Percentiles rank a stretch among this genome's conserved stretches.
Conservation (phyloP, 768 basidiomycete genomes). For the Tulasnella sp. region DNA sequence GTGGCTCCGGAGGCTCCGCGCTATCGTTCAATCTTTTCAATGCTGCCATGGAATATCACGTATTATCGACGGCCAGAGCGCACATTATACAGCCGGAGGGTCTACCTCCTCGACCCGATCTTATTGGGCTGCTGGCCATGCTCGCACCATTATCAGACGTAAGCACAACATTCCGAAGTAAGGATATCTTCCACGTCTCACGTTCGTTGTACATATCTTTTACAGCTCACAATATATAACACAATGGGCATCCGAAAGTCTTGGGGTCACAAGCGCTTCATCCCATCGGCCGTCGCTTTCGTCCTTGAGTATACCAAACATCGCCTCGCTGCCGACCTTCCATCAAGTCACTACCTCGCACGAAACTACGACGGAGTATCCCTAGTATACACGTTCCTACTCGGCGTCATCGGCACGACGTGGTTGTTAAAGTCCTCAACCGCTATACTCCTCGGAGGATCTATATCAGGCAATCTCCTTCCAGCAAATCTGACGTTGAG, state of each 20-base stretch:
- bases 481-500: constrained; percentile 3
- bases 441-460: not conserved
- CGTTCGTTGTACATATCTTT: not conserved
- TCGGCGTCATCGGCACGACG: not conserved
- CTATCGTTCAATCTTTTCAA: constrained; percentile 2
- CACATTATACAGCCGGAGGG: constrained; percentile 2
- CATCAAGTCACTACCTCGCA: not conserved
- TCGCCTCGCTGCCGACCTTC: not conserved
- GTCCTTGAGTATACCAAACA: not conserved
- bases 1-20: not conserved
- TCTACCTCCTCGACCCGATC: constrained; percentile 5
- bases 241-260: constrained; percentile 5
- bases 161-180: not conserved
- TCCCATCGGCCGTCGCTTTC: not conserved
- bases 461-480: not conserved
- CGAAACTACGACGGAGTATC: not conserved
- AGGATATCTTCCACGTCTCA: too few relatives aligned
- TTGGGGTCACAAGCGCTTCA: not conserved
- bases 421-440: not conserved
- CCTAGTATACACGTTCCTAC: not conserved
- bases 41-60: not conserved
- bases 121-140: not conserved
- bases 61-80: not conserved
- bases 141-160: constrained; percentile 7
- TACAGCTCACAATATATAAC: constrained; percentile 5